Evolutionary conservation across 148 eudicot species (phyloP), one percentile per base, ranked within the genome.

Genomic region (Polygonum maritimum): DNA sequence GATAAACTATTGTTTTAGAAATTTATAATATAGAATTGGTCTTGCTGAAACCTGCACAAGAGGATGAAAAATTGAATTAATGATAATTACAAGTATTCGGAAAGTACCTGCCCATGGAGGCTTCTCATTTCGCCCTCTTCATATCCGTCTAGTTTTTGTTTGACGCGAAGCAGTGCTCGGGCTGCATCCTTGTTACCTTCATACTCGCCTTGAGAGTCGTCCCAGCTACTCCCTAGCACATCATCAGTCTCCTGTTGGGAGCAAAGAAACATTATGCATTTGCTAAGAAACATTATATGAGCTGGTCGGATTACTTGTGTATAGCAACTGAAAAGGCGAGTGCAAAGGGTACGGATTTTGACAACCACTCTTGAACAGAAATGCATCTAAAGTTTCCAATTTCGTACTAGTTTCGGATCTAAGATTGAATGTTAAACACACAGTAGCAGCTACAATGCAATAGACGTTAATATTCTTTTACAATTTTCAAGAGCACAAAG

Each of bases 51-150:
- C n/a, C 19, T 39, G 67, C 67, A n/a, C 45, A 71, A 8, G 48
- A 47, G 22, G 49, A 14, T 19, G 13, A 26, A 48, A 51, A 15
- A 15, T 18, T 35, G 19, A 35, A 48, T 58, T 44, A 3, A 33
- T 10, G 11, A 40, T 10, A 12, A 45, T 45, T 12, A 48, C 13
- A 13, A 48, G 13, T 48, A 48, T 0, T 51, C 19, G 40, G 71
- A 45, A 80, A 44, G 83, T 85, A 95, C 97, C 97, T 95, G 99
- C 22, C 99, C 99, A 83, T 91, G 96, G 19, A 86, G 88, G 78
- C 99, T 95, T 85, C 96, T 89, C 94, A 92, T 88, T 88, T 95
- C 97, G 81, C 99, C 97, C 80, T 95, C 97, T 88, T 95, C 99
- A 77, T 95, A 95, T 78, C 99, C 99, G 82, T 95, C 99, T 76